phyloP scores from a whole-genome alignment of 768 basidiomycete genomes.

The Nidularia pulvinata region DNA sequence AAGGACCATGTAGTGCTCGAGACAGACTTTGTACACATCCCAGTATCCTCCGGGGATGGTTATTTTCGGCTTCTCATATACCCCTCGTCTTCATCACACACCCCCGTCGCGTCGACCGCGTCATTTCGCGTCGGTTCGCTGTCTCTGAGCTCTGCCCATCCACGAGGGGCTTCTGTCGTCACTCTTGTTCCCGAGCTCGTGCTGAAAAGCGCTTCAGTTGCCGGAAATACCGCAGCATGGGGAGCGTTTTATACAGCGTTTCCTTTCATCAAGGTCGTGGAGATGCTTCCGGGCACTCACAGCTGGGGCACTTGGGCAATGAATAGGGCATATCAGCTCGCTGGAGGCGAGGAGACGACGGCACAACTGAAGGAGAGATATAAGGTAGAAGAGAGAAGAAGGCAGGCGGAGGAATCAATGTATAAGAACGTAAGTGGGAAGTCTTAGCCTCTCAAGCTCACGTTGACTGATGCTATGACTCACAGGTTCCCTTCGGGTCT shows the following conservation, averaged over 20 bases:
- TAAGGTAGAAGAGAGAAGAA: neutral
- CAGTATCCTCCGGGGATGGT: neutral
- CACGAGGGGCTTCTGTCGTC: neutral
- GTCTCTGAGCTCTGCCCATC: neutral
- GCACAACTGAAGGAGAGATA: neutral
- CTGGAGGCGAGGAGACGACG: neutral
- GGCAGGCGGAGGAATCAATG: neutral
- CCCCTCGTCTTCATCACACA: neutral
- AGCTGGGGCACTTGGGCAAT: neutral
- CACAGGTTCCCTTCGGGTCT: neutral
- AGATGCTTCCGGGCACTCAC: neutral
- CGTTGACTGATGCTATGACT: neutral
- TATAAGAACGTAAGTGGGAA: neutral
- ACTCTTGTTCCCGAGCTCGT: neutral
- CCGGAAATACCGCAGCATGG: neutral
- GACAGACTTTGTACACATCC: neutral
- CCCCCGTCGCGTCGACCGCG: neutral
- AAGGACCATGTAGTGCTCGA: neutral
- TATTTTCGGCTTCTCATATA: neutral
- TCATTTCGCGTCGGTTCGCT: constrained; percentile 1
- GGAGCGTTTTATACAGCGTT: neutral
- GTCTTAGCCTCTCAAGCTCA: neutral
- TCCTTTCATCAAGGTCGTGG: neutral
- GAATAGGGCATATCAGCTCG: neutral
- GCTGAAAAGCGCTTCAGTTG: neutral